These are phyloP conservation scores for Exophiala viscosa DNA, from an alignment of 2,329 filamentous ascomycete genomes.

Conservation along the genomic window DNA sequence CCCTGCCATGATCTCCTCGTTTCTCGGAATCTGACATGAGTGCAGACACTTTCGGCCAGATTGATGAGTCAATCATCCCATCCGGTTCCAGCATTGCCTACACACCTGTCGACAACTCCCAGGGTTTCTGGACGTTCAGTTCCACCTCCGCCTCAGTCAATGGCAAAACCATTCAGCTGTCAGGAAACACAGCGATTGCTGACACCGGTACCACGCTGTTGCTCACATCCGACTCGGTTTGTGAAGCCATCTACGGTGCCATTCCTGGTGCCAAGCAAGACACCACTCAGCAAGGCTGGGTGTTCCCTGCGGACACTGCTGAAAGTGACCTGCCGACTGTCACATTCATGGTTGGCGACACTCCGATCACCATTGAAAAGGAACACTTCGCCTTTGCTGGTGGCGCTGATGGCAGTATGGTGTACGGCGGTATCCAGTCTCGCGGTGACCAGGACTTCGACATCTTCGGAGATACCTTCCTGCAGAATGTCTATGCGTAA, in stretches of 20 bases:
- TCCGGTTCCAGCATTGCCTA: slow-evolving; percentile 57
- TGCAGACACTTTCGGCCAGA: slow-evolving; percentile 66
- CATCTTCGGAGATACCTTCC: slow-evolving; percentile 62
- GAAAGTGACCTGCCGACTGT: slow-evolving; percentile 57
- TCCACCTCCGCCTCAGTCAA: slow-evolving; percentile 58
- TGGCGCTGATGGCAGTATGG: slow-evolving; percentile 46
- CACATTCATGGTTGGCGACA: slow-evolving; percentile 61
- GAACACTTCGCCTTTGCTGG: slow-evolving; percentile 58
- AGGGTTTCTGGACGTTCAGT: slow-evolving; percentile 66
- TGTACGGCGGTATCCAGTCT: slow-evolving; percentile 65
- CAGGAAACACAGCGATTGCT: slow-evolving; percentile 63
- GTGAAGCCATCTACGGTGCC: slow-evolving; percentile 59
- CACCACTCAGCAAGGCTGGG: slow-evolving; percentile 56
- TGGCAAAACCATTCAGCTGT: slow-evolving; percentile 49
- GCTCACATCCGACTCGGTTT: slow-evolving; percentile 60
- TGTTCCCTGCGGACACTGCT: slow-evolving; percentile 56
- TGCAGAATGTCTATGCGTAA: slow-evolving; percentile 61
- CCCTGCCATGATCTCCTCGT: background rate
- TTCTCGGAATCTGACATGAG: slow-evolving; percentile 35
- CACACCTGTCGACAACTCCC: slow-evolving; percentile 58
- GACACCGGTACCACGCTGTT: slow-evolving; percentile 70
- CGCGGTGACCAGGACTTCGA: slow-evolving; percentile 57
- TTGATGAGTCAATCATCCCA: slow-evolving; percentile 60
- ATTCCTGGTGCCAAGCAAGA: slow-evolving; percentile 62
- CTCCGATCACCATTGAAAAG: slow-evolving; percentile 59